Conservation (phyloP, 2,329 filamentous ascomycete genomes). For the Calonectria hawksworthii region DNA sequence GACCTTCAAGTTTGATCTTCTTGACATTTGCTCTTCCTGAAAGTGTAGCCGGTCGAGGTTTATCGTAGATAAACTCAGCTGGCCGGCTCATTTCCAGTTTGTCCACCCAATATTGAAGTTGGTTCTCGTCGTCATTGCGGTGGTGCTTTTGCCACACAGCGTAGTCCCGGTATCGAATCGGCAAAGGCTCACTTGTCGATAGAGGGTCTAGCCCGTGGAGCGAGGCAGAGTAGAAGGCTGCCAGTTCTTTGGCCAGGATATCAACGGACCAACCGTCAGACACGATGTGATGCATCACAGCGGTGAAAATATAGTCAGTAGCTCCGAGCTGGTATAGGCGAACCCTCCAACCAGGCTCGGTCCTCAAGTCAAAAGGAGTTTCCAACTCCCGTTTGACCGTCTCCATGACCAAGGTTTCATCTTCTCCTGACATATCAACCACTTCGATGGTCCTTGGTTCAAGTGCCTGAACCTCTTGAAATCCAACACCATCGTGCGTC, state of each 20-base stretch:
- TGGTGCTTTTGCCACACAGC: conserved; percentile 13
- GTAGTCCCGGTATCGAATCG: conserved; percentile 45
- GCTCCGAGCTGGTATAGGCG: neutral
- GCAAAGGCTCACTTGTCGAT: conserved; percentile 28
- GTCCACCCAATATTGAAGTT: neutral
- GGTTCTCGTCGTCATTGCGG: neutral
- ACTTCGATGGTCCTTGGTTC: neutral
- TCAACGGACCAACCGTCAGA: conserved; percentile 44
- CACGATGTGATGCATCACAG: conserved; percentile 43
- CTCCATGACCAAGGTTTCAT: neutral
- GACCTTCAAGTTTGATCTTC: neutral
- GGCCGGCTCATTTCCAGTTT: neutral
- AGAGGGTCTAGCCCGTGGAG: conserved; percentile 31
- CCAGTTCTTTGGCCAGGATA: conserved; percentile 29
- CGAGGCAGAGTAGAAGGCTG: conserved; percentile 33
- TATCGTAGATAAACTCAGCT: neutral
- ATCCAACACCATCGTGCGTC: neutral
- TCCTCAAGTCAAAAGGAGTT: neutral
- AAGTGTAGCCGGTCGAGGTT: neutral
- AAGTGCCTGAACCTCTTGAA: neutral
- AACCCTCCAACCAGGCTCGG: neutral
- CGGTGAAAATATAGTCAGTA: conserved; percentile 23
- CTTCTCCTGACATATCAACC: neutral
- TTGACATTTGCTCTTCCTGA: neutral
- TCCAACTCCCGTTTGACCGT: neutral